A percentile compares a stretch with the other conserved stretches of the same genome.
phyloP scores from a whole-genome alignment of 371 early-diverging fungal genomes.

The Rhizopus delemar region DNA sequence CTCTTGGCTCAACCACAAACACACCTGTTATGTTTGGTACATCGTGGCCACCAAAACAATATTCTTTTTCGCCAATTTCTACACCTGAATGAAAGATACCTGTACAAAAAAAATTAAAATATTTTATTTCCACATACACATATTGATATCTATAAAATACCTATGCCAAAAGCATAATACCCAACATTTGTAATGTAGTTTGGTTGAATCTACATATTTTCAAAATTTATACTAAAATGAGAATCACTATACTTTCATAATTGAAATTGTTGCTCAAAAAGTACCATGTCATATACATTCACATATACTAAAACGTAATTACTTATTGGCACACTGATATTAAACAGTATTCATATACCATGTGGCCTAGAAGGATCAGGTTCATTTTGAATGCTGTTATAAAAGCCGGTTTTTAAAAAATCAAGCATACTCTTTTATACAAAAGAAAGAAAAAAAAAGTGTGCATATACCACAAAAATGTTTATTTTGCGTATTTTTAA shows the following conservation, averaged over 20 bases:
- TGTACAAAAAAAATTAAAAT: slow-evolving; percentile 8
- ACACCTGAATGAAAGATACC: slow-evolving; percentile 64
- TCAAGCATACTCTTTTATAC: slow-evolving; percentile 15
- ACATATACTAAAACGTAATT: slow-evolving; percentile 28
- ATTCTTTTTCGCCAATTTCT: slow-evolving; percentile 55
- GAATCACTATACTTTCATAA: neutral
- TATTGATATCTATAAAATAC: slow-evolving; percentile 19
- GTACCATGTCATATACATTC: slow-evolving; percentile 58
- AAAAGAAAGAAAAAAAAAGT: slow-evolving; percentile 7
- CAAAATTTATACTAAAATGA: neutral
- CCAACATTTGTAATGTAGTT: slow-evolving; percentile 50
- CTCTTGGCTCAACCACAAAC: slow-evolving; percentile 53
- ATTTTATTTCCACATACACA: neutral
- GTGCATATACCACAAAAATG: neutral
- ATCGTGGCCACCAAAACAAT: slow-evolving; percentile 63
- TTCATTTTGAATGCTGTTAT: neutral
- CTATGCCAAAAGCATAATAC: slow-evolving; percentile 53
- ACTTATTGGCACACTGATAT: neutral
- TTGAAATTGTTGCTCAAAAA: neutral
- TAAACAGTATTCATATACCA: slow-evolving; percentile 6
- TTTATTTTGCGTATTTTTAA: neutral
- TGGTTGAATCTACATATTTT: slow-evolving; percentile 37
- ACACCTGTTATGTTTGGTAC: slow-evolving; percentile 52
- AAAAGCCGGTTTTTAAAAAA: slow-evolving; percentile 6
- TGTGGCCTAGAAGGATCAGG: slow-evolving; percentile 7